Evolutionary conservation across 2,329 filamentous ascomycete species (phyloP), one percentile per base, ranked within the genome.

Genomic region (Ilyonectria robusta): DNA sequence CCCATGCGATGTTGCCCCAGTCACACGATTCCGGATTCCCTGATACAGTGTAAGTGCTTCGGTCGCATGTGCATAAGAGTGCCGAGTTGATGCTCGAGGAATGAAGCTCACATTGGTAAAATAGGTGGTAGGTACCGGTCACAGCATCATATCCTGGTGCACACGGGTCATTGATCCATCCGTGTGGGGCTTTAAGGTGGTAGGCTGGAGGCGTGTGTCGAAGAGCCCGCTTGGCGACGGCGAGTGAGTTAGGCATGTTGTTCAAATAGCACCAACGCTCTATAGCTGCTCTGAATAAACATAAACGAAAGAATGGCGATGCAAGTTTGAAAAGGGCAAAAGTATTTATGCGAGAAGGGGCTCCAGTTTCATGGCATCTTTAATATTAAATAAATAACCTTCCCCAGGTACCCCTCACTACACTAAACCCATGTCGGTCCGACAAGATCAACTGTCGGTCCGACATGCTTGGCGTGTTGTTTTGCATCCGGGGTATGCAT

Each of bases 1-100:
- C 87, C 84, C 83, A 86, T 19, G 78, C 80, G 59, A 84, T 81
- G 68, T 81, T 77, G 7, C 78, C 80, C 81, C 81, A 84, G 44
- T 77, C 75, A 35, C 74, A 78, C 0, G 75, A 78, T 9, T 78
- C 76, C 1, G 81, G 81, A 42, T 83, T 83, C 75, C 80, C 71
- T 74, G 19, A 37, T n/a, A 44, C 31, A 5, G 42, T 51, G 40
- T 69, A 55, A 59, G 70, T 29, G 23, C 6, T 3, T 5, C 9
- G 11, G 29, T 17, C 8, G 6, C 21, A 37, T 4, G 4, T 31
- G 13, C 3, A 11, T 21, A 26, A 9, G 2, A 9, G 8, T 42
- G 4, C 6, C 15, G 17, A 8, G n/a, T 42, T n/a, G 17, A 40
- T n/a, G 40, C 6, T 15, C 2, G 21, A 33, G 3, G 33, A 3